A percentile compares a stretch with the other conserved stretches of the same genome.
phyloP scores from a whole-genome alignment of 2,329 filamentous ascomycete species.

The Epichloe amarillans region DNA sequence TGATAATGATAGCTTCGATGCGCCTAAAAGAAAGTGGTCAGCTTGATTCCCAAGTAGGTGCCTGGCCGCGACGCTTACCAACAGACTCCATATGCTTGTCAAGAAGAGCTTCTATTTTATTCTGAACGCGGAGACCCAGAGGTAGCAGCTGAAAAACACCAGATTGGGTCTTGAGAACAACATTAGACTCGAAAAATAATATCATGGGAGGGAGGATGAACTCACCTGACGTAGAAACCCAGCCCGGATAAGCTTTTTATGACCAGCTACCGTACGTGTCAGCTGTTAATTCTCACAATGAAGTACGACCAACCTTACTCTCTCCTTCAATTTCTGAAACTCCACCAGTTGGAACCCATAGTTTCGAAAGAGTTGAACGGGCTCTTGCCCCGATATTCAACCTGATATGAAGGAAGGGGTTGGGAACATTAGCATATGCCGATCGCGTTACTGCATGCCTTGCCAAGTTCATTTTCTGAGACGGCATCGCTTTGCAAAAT shows the following conservation, averaged over 20 bases:
- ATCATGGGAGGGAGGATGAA: conserved; percentile 4
- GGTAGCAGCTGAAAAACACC: conserved; percentile 90
- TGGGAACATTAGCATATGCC: conserved; percentile 5
- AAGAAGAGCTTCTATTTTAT: conserved; percentile 74
- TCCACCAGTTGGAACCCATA: conserved; percentile 69
- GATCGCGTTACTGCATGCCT: conserved; percentile 5
- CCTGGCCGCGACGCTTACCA: conserved; percentile 29
- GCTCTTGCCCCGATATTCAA: background rate
- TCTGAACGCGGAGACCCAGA: conserved; percentile 71
- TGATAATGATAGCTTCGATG: conserved; percentile 71
- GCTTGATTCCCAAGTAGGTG: background rate
- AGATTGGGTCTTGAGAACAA: conserved; percentile 54
- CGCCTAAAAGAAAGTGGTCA: conserved; percentile 32
- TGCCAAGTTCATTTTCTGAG: conserved; percentile 7
- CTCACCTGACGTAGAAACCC: conserved; percentile 61
- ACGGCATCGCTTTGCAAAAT: conserved; percentile 7
- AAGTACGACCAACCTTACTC: conserved; percentile 22
- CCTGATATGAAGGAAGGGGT: conserved; percentile 11
- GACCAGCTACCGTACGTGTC: conserved; percentile 35
- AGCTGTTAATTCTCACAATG: conserved; percentile 4
- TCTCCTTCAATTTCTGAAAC: conserved; percentile 44
- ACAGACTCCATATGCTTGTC: conserved; percentile 77
- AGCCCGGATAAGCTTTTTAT: conserved; percentile 54
- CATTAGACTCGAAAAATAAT: conserved; percentile 1
- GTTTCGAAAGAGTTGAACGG: conserved; percentile 44